Evolutionary conservation across 2,329 filamentous ascomycete species (phyloP).

Genomic region (Fusarium pseudoanthophilum): DNA sequence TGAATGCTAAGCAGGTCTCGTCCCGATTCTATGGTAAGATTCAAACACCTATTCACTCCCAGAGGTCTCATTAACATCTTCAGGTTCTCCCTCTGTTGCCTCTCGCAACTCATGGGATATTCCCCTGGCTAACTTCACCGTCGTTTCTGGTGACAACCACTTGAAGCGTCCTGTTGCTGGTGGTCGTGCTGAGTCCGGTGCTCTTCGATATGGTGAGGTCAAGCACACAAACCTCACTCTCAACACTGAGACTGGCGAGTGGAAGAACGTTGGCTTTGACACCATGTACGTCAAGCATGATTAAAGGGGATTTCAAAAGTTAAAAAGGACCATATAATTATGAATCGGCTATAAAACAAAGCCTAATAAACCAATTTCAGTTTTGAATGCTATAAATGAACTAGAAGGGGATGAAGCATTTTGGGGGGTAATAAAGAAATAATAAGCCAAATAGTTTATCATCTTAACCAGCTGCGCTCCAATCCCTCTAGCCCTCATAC

Average conservation of each 20-base stretch:
- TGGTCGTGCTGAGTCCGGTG: conserved; percentile 63
- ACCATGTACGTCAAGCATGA: conserved; percentile 28
- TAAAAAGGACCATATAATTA: conserved; percentile 3
- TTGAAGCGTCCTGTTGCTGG: conserved; percentile 57
- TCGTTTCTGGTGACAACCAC: conserved; percentile 69
- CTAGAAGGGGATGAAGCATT: conserved; percentile 23
- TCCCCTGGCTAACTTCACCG: conserved; percentile 75
- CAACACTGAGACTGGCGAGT: conserved; percentile 28
- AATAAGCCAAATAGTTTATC: conserved; percentile 18
- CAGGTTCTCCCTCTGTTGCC: conserved; percentile 62
- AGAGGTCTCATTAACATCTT: neutral
- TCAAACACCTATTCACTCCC: fast-evolving
- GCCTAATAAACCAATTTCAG: conserved; percentile 27
- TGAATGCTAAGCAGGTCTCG: conserved; percentile 66
- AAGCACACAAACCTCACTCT: conserved; percentile 47
- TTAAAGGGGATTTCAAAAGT: neutral
- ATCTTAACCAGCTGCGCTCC: conserved; percentile 14
- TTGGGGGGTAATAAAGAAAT: conserved; percentile 9
- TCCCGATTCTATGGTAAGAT: conserved; percentile 69
- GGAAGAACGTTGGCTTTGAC: conserved; percentile 17
- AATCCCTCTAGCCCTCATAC: conserved; percentile 18
- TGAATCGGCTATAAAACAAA: conserved; percentile 16
- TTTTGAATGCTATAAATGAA: conserved; percentile 27
- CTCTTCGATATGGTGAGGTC: conserved; percentile 59
- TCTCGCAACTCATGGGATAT: conserved; percentile 72